Evolutionary conservation across 805 yeast genomes (phyloP).

Genomic region (Metschnikowia borealis): DNA sequence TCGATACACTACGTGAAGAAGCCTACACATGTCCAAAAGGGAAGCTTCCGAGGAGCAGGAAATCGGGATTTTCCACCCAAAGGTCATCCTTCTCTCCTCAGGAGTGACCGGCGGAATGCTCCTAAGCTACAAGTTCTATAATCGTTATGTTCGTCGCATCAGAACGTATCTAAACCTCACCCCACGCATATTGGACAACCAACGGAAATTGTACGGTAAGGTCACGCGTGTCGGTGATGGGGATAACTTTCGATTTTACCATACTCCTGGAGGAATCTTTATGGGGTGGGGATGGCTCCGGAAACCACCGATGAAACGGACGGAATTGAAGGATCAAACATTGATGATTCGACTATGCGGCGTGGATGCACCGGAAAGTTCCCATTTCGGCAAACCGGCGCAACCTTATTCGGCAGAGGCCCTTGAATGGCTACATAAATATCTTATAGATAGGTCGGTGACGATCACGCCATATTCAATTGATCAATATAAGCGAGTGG

Average conservation of each 20-base stretch:
- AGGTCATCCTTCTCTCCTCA: slow-evolving; percentile 35
- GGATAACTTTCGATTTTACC: slow-evolving; percentile 88
- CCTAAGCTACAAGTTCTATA: slow-evolving; percentile 28
- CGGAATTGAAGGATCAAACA: slow-evolving; percentile 58
- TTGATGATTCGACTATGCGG: slow-evolving; percentile 83
- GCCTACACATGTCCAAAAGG: background rate
- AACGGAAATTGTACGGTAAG: slow-evolving; percentile 47
- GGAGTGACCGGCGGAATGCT: slow-evolving; percentile 30
- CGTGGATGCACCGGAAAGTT: slow-evolving; percentile 93
- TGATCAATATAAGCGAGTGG: slow-evolving; percentile 89
- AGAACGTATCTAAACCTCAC: slow-evolving; percentile 37
- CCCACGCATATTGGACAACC: slow-evolving; percentile 29
- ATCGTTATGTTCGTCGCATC: slow-evolving; percentile 31
- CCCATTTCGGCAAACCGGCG: slow-evolving; percentile 91
- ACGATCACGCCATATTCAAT: slow-evolving; percentile 73
- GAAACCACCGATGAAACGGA: slow-evolving; percentile 49
- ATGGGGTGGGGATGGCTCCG: slow-evolving; percentile 96
- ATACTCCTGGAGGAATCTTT: slow-evolving; percentile 84
- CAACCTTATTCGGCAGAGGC: slow-evolving; percentile 89
- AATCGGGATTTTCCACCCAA: slow-evolving; percentile 31
- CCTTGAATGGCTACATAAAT: slow-evolving; percentile 64
- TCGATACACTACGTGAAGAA: background rate
- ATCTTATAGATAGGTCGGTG: slow-evolving; percentile 61
- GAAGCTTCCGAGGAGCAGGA: background rate
- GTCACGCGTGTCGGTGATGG: slow-evolving; percentile 95